Evolutionary conservation across 1,139 yeast genomes (phyloP), one percentile per base, ranked within the genome.

Genomic region (Hyphopichia burtonii): DNA sequence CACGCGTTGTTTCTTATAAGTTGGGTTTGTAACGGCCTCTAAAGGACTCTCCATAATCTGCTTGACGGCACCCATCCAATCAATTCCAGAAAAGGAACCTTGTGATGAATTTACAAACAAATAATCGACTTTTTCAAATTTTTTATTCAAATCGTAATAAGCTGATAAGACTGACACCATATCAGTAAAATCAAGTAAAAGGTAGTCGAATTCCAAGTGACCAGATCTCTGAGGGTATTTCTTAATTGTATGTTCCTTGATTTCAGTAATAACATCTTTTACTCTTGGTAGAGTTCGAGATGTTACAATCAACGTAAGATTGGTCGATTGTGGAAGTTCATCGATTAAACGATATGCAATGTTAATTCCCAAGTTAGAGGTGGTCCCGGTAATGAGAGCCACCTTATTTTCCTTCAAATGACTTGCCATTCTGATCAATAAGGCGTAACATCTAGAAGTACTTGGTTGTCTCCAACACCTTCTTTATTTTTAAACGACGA

Each of bases 31-130:
- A 15, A 86, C 93, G 1, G 96, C 93, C 38, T 80, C 78, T 17
- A 89, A 63, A 2, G 96, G 96, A 51, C 78, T 66, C 1, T 70
- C 58, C 28, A 80, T 56, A 7, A 88, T 74, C 52, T 89, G 91
- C 48, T 76, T 77, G 3, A 74, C 63, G 0, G 98, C 97, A 36
- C 77, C 82, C 34, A 76, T 43, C 91, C 96, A 91, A 61, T 91
- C 90, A 43, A 94, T 82, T 2, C 97, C 96, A 37, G 74, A 78
- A 59, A 88, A 86, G 6, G 83, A 87, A 31, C 96, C 91, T 57
- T 87, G 96, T 4, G 96, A 95, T 4, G 98, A 93, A 64, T 91
- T 93, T 45, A 90, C 75, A 56, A 86, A 87, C 48, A 91, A 61
- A 58, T 83, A 88, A 61, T 93, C 93, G 34, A 93, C 76, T 39